Percentiles rank a stretch among this genome's conserved stretches.
These are phyloP conservation scores for Microdochium nivale DNA, from an alignment of 2,329 filamentous ascomycete genomes.

Conservation along the genomic window DNA sequence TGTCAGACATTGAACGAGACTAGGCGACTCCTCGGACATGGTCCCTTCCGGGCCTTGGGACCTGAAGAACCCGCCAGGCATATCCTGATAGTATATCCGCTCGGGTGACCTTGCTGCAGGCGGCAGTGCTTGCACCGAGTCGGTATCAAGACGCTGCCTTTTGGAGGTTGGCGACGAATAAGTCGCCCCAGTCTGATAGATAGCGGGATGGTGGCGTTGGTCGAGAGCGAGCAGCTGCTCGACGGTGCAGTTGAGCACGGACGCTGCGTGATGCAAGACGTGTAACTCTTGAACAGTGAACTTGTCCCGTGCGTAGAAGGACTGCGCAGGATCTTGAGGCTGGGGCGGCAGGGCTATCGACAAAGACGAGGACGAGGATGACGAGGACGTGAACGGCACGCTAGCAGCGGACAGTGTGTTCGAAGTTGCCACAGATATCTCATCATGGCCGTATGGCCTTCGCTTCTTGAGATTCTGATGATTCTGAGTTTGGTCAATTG, in stretches of 20 bases:
- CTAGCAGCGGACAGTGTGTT: constrained; percentile 15
- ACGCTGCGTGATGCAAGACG: constrained; percentile 24
- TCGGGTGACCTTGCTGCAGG: constrained; percentile 8
- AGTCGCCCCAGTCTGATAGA: constrained; percentile 4
- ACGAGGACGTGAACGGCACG: constrained; percentile 1
- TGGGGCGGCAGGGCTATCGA: constrained; percentile 5
- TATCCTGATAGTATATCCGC: constrained; percentile 15
- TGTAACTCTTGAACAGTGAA: constrained; percentile 19
- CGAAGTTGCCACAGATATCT: constrained; percentile 23
- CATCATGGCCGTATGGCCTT: constrained; percentile 29
- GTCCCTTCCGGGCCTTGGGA: neutral
- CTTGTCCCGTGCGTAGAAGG: constrained; percentile 11
- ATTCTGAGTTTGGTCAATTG: constrained; percentile 25
- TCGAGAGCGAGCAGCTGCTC: constrained; percentile 19
- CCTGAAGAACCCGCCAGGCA: constrained; percentile 1
- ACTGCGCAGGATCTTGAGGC: constrained; percentile 7
- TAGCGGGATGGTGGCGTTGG: constrained; percentile 17
- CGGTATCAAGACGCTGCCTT: constrained; percentile 15
- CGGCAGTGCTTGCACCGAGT: constrained; percentile 1
- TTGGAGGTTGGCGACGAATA: constrained; percentile 8
- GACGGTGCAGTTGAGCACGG: constrained; percentile 20
- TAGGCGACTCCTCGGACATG: neutral
- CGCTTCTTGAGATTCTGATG: constrained; percentile 33
- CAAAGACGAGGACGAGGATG: constrained; percentile 10
- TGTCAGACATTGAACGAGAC: neutral